Evolutionary conservation across 768 basidiomycete species (phyloP).

Genomic region (Leccinum ochraceum): DNA sequence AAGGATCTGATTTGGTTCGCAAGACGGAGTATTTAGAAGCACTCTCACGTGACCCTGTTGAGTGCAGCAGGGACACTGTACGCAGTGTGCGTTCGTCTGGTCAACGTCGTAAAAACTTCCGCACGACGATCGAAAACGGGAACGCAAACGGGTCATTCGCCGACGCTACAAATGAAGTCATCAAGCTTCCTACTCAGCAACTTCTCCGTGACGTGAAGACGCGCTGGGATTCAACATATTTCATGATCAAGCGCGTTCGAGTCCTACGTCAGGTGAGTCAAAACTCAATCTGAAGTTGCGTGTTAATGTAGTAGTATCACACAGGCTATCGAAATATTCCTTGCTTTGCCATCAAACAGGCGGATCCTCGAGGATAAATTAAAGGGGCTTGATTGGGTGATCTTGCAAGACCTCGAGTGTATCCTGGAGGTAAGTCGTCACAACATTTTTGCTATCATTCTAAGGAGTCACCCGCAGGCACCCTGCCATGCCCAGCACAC

Average conservation of each 20-base stretch:
- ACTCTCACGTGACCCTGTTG: background rate
- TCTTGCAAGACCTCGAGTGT: too few species aligned
- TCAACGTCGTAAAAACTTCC: background rate
- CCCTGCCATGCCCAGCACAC: too few species aligned
- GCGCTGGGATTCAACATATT: constrained; percentile 35
- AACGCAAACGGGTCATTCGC: background rate
- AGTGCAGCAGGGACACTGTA: background rate
- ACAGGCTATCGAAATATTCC: too few species aligned
- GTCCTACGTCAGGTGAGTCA: constrained; percentile 6
- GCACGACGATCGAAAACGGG: background rate
- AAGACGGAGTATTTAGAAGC: background rate
- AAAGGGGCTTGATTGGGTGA: too few species aligned
- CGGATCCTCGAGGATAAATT: too few species aligned
- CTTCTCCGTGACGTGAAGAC: constrained; percentile 34
- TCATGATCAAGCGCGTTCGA: background rate
- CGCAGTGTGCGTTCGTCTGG: background rate
- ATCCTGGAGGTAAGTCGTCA: too few species aligned
- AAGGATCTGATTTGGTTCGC: background rate
- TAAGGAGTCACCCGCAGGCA: too few species aligned
- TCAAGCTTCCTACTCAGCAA: background rate
- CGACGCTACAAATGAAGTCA: background rate
- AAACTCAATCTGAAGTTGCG: background rate
- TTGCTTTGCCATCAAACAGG: too few species aligned
- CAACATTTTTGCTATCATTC: too few species aligned
- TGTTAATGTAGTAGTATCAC: too few species aligned